phyloP scores from a whole-genome alignment of 1,284 basidiomycete species.

The Malassezia globosa region DNA sequence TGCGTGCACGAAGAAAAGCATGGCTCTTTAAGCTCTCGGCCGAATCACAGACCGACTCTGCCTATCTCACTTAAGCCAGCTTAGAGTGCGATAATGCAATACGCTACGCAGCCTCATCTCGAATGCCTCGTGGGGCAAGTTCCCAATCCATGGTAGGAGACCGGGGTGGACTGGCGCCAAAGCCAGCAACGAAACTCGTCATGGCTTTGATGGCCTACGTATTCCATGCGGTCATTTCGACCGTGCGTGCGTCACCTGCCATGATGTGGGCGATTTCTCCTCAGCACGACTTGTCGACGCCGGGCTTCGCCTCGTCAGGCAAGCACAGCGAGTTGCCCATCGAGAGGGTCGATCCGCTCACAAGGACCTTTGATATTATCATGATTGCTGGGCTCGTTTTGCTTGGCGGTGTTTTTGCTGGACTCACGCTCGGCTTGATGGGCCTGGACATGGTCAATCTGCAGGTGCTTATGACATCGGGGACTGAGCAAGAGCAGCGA shows the following conservation, averaged over 20 bases:
- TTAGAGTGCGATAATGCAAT: no score
- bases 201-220: constrained; percentile 7
- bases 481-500: constrained; percentile 55
- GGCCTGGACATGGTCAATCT: constrained; percentile 86
- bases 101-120: no score
- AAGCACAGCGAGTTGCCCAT: neutral
- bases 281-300: neutral
- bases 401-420: constrained; percentile 51
- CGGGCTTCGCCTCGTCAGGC: neutral
- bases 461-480: constrained; percentile 69
- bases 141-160: no score
- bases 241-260: constrained; percentile 12
- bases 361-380: constrained; percentile 5
- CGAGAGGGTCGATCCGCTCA: neutral
- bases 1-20: constrained; percentile 1
- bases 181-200: constrained; percentile 1
- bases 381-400: constrained; percentile 24
- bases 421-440: constrained; percentile 80
- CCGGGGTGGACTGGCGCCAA: neutral
- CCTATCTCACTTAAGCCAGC: no score
- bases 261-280: neutral
- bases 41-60: constrained; percentile 1
- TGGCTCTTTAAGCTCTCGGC: constrained; percentile 4
- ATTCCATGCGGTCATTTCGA: neutral
- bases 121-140: no score